Percentiles rank a stretch among this genome's conserved stretches.
These are phyloP conservation scores for Usnea hakonensis DNA, from an alignment of 495 filamentous ascomycete species.

Conservation along the genomic window DNA sequence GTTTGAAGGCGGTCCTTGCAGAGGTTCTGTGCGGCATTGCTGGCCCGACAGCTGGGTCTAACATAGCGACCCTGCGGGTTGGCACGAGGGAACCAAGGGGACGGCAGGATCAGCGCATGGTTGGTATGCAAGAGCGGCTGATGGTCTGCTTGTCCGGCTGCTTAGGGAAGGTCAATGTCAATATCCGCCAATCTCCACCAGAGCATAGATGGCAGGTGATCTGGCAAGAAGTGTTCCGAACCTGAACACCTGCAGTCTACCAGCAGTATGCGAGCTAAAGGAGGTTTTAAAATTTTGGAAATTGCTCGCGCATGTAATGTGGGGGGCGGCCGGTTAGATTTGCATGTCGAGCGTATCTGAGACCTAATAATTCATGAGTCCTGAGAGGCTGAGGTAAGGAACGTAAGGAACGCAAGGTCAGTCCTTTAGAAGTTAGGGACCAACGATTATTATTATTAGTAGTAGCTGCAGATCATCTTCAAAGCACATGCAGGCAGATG, in stretches of 20 bases:
- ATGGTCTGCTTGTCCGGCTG: not conserved
- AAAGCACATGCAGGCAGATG: too few species aligned
- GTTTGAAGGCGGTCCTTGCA: constrained; percentile 11
- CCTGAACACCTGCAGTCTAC: not conserved
- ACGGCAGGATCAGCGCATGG: constrained; percentile 13
- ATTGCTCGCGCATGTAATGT: too few species aligned
- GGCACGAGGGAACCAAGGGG: not conserved
- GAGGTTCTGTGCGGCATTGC: constrained; percentile 23
- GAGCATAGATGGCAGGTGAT: not conserved
- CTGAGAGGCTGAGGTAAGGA: too few species aligned
- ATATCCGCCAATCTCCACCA: too few species aligned
- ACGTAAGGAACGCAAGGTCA: too few species aligned
- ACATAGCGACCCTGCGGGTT: constrained; percentile 6
- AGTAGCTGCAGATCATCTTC: too few species aligned
- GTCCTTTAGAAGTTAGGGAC: too few species aligned
- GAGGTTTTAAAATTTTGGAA: not conserved
- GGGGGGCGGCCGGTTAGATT: too few species aligned
- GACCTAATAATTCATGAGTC: too few species aligned
- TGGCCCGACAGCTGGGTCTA: constrained; percentile 6
- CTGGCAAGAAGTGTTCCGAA: not conserved
- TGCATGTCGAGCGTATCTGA: too few species aligned
- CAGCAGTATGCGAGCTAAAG: not conserved
- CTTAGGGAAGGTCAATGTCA: not conserved
- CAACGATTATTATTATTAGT: too few species aligned
- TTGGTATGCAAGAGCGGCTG: constrained; percentile 15